Evolutionary conservation across 1,139 yeast genomes (phyloP).

Genomic region (Yamadazyma spencermartinsiae): DNA sequence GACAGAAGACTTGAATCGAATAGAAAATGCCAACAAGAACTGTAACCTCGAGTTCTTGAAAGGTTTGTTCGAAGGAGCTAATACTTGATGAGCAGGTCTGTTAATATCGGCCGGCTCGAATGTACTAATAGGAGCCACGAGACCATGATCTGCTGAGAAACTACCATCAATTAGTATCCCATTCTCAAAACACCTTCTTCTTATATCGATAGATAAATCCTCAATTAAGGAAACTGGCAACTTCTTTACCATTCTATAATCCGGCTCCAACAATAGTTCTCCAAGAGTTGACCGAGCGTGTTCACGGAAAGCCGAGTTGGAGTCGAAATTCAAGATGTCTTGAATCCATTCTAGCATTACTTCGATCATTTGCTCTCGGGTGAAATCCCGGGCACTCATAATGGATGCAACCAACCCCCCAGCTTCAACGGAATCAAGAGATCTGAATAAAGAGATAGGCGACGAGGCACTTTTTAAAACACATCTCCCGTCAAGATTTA

Average conservation of each 20-base stretch:
- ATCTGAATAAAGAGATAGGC: constrained; percentile 21
- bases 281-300: constrained; percentile 24
- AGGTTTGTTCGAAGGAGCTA: constrained; percentile 12
- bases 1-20: constrained; percentile 51
- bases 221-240: constrained; percentile 26
- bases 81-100: constrained; percentile 16
- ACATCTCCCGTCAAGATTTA: constrained; percentile 35
- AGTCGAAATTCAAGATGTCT: constrained; percentile 34
- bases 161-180: constrained; percentile 32
- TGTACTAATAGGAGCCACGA: constrained; percentile 16
- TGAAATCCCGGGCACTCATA: constrained; percentile 45
- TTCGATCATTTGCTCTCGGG: constrained; percentile 47
- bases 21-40: constrained; percentile 53
- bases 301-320: constrained; percentile 26
- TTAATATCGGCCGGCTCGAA: constrained; percentile 14
- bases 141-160: constrained; percentile 24
- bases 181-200: constrained; percentile 27
- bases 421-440: constrained; percentile 38
- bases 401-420: constrained; percentile 61
- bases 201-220: constrained; percentile 17
- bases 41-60: constrained; percentile 48
- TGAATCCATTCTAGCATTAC: constrained; percentile 52
- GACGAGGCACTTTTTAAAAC: constrained; percentile 23
- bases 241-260: constrained; percentile 24
- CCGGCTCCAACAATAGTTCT: constrained; percentile 31